Evolutionary conservation across 192 early-diverging fungal genomes (phyloP), one percentile per base, ranked within the genome.

Genomic region (Chytriomyces confervae): DNA sequence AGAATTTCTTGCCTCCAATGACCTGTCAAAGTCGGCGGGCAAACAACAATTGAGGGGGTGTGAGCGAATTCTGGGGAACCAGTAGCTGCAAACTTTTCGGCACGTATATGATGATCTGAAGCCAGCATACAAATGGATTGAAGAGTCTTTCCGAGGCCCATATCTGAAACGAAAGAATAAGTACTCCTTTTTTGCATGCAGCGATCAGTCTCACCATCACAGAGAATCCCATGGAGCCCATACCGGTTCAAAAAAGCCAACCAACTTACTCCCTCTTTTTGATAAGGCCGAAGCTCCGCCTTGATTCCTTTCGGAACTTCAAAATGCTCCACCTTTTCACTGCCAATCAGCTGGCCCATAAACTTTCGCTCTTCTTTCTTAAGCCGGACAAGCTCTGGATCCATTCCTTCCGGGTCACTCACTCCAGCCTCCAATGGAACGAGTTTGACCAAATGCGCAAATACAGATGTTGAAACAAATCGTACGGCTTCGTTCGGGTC

Each of bases 251-350:
- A 86, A 80, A 99, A 99, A 13, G 95, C 95, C 69, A 99, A 84
- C 98, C 98, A 99, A 86, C 93, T 96, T 47, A 99, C 94, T 62
- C 98, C 98, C 71, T 98, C 98, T 81, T 97, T 95, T 81, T 99
- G 98, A 85, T 99, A 99, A 83, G 91, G 89, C 67, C 98, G 86
- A 74, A 99, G 82, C 71, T 96, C 94, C 0, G 96, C 98, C 47
- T 95, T 95, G 83, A 99, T 93, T n/a, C 84, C 89, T 47, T 95
- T 91, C 0, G 96, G 95, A 27, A 99, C 90, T 20, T 85, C 75
- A 83, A 93, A 97, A n/a, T 90, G 87, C 67, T 97, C 94, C 8
- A 98, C 85, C 72, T 95, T 94, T 13, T 91, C 89, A 68, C 91
- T 90, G 62, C 97, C 98, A 69, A 98, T 82, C 49, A 99, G 89